Evolutionary conservation across 2,329 filamentous ascomycete genomes (phyloP).

Genomic region (Ceratocystis huliohia): DNA sequence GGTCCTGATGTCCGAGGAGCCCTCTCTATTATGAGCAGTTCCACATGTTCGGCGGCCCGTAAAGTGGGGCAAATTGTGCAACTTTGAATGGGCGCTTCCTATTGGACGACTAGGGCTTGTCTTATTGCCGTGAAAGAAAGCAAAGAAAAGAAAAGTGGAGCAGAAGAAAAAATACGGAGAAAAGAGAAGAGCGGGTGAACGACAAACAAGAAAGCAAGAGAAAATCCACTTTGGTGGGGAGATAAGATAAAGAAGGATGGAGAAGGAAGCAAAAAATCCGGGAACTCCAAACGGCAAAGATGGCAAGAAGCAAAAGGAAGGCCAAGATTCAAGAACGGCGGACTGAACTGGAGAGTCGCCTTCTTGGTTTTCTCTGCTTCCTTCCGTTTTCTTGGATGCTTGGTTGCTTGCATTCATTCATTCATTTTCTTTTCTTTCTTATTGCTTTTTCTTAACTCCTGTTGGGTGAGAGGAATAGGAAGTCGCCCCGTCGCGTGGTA

Average conservation of each 20-base stretch:
- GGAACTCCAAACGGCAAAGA: neutral
- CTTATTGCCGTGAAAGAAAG: neutral
- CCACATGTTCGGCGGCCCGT: constrained; percentile 1
- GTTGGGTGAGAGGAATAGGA: neutral
- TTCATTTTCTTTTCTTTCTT: neutral
- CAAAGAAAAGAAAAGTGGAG: neutral
- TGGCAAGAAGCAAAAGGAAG: constrained; percentile 1
- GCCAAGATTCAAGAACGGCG: neutral
- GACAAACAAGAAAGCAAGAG: neutral
- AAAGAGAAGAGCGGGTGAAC: neutral
- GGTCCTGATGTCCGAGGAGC: neutral
- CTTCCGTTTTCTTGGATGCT: neutral
- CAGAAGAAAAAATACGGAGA: neutral
- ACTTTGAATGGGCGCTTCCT: neutral
- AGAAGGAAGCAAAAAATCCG: constrained; percentile 7
- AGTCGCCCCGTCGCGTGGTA: neutral
- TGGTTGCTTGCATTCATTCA: neutral
- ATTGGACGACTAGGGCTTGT: neutral
- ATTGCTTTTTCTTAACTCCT: neutral
- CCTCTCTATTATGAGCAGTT: neutral
- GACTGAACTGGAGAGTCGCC: neutral
- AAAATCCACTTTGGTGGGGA: constrained; percentile 4
- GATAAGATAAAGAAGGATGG: constrained; percentile 10
- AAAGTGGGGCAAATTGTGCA: neutral
- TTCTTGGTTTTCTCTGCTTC: neutral